Percentiles rank a stretch among this genome's conserved stretches.
phyloP scores from a whole-genome alignment of 2,329 filamentous ascomycete genomes.

The Peltaster fructicola region DNA sequence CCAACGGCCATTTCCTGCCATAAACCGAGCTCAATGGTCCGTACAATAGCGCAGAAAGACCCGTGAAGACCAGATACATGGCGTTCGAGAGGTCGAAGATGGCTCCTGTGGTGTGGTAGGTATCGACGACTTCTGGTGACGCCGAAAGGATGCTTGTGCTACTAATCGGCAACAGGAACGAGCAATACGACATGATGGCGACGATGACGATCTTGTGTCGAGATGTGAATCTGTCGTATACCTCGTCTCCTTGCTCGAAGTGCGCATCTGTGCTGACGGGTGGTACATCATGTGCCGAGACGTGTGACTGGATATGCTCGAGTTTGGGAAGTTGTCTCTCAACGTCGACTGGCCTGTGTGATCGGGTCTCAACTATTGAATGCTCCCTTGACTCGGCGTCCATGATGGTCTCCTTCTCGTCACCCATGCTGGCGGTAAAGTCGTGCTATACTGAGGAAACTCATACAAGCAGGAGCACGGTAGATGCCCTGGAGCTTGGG shows the following conservation, averaged over 20 bases:
- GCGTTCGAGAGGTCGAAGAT: slow-evolving; percentile 62
- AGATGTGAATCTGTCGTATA: slow-evolving; percentile 46
- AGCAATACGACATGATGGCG: slow-evolving; percentile 51
- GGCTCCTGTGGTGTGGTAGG: slow-evolving; percentile 46
- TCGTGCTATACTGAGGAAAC: too few relatives aligned
- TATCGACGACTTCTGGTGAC: slow-evolving; percentile 47
- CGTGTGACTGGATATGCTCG: slow-evolving; percentile 12
- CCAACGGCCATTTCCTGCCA: slow-evolving; percentile 30
- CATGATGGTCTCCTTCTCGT: too few relatives aligned
- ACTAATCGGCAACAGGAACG: slow-evolving; percentile 57
- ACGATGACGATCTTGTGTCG: slow-evolving; percentile 51
- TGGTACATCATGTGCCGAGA: slow-evolving; percentile 16
- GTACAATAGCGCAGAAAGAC: slow-evolving; percentile 50
- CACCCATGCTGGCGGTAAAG: too few relatives aligned
- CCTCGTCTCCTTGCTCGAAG: slow-evolving; percentile 30
- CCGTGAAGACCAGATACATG: slow-evolving; percentile 59
- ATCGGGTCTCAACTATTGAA: too few relatives aligned
- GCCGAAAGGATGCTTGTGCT: slow-evolving; percentile 58
- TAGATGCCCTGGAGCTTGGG: too few relatives aligned
- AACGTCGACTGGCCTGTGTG: too few relatives aligned
- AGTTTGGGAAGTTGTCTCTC: slow-evolving; percentile 9
- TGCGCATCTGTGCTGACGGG: slow-evolving; percentile 10
- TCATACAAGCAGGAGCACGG: too few relatives aligned
- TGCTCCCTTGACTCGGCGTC: too few relatives aligned
- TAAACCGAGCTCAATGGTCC: slow-evolving; percentile 44